phyloP scores from a whole-genome alignment of 768 basidiomycete species.

The Naematelia encephala region DNA sequence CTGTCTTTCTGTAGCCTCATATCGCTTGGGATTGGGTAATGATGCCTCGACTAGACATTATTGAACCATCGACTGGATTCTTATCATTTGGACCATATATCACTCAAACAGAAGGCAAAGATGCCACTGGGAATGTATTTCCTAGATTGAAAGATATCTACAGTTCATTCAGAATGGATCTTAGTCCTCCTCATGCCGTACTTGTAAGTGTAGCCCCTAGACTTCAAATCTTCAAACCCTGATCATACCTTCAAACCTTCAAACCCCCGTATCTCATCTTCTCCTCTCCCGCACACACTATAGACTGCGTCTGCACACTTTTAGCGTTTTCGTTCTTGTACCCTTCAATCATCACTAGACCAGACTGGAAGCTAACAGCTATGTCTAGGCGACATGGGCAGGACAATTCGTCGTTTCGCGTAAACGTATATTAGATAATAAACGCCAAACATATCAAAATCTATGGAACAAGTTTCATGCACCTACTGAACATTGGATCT shows the following conservation, averaged over 20 bases:
- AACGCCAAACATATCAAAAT: conserved; percentile 29
- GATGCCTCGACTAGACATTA: conserved; percentile 27
- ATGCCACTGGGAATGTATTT: conserved; percentile 35
- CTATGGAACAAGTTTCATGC: conserved; percentile 35
- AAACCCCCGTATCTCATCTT: no score
- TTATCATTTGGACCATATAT: conserved; percentile 47
- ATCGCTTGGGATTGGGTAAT: conserved; percentile 47
- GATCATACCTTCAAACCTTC: no score
- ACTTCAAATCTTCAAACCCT: no score
- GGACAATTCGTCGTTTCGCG: conserved; percentile 47
- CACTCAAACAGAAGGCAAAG: conserved; percentile 34
- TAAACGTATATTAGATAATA: conserved; percentile 36
- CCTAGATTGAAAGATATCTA: conserved; percentile 46
- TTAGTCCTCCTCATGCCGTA: conserved; percentile 34
- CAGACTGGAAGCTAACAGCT: not conserved
- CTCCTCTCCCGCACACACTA: no score
- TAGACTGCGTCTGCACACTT: no score
- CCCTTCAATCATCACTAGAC: not conserved
- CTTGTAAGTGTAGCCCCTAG: conserved; percentile 20
- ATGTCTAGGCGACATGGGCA: conserved; percentile 41
- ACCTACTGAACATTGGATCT: conserved; percentile 37
- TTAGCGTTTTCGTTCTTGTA: no score
- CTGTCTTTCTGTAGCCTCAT: conserved; percentile 38
- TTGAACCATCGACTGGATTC: conserved; percentile 39
- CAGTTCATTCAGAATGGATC: conserved; percentile 38